These are phyloP conservation scores for Inga oerstediana DNA, from an alignment of 306 rosid species.

Conservation along the genomic window DNA sequence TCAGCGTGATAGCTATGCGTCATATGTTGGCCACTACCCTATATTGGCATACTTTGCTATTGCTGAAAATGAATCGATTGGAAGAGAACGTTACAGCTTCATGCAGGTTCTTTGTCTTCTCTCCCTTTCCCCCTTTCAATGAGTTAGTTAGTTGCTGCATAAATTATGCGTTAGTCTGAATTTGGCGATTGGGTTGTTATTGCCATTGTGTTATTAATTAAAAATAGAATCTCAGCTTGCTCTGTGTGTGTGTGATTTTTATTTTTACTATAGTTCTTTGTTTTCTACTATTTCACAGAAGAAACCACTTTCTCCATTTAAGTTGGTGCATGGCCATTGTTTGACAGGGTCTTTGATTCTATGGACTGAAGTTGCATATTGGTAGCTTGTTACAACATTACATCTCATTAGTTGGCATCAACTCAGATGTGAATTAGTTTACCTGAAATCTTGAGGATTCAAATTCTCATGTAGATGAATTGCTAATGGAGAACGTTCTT, in stretches of 20 bases:
- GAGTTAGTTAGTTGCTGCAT: not conserved
- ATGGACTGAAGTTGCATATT: not conserved
- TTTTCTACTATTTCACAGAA: not conserved
- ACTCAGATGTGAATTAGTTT: not conserved
- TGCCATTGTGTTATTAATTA: not conserved
- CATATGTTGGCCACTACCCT: slow-evolving; percentile 93
- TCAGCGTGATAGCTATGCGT: slow-evolving; percentile 98
- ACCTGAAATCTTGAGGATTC: not conserved
- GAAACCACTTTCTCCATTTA: not conserved
- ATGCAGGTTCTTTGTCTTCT: slow-evolving; percentile 68
- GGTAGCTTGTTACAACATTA: not conserved
- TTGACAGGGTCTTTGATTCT: not conserved
- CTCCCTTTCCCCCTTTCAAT: not conserved
- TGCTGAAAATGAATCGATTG: slow-evolving; percentile 96
- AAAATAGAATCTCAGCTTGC: not conserved
- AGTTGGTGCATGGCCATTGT: not conserved
- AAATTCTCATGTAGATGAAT: not conserved
- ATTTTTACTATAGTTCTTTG: not conserved
- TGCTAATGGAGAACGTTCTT: not conserved
- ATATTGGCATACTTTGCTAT: slow-evolving; percentile 69
- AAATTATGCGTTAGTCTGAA: not conserved
- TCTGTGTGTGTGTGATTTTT: not conserved
- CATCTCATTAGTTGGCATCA: not conserved
- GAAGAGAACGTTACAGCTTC: slow-evolving; percentile 89
- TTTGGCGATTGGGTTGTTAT: slow-evolving; percentile 6